Evolutionary conservation across 176 grass and related monocot species (phyloP).

Genomic region (Oryza punctata): DNA sequence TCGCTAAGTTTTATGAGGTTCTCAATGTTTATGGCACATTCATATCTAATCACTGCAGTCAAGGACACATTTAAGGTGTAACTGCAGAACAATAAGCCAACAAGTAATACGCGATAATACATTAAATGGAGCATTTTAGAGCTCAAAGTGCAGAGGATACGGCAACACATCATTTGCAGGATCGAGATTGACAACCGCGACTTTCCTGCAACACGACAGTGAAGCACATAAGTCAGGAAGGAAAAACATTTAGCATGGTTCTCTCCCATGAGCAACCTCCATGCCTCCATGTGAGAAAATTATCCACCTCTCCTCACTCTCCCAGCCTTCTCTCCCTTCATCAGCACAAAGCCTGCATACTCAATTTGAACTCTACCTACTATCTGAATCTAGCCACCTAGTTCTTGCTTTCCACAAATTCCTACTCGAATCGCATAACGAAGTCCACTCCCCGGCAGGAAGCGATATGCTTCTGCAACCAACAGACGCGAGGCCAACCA

Average conservation of each 20-base stretch:
- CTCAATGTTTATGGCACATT: conserved; percentile 89
- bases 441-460: neutral
- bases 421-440: neutral
- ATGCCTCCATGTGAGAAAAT: neutral
- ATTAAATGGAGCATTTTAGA: neutral
- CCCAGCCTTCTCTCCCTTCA: neutral
- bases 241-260: neutral
- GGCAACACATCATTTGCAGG: conserved; percentile 85
- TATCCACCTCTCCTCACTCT: neutral
- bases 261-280: neutral
- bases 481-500: neutral
- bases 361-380: neutral
- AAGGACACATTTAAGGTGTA: conserved; percentile 41
- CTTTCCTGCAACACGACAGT: conserved; percentile 63
- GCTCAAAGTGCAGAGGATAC: conserved; percentile 65
- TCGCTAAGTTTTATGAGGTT: conserved; percentile 91
- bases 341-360: neutral
- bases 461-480: neutral
- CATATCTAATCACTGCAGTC: conserved; percentile 63
- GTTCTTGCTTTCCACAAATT: neutral
- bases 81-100: neutral
- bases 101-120: neutral
- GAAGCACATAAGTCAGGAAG: neutral
- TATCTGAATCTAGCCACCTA: neutral
- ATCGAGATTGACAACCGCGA: conserved; percentile 85